These are phyloP conservation scores for Diutina mesorugosa DNA, from an alignment of 1,139 yeast genomes.

Conservation along the genomic window DNA sequence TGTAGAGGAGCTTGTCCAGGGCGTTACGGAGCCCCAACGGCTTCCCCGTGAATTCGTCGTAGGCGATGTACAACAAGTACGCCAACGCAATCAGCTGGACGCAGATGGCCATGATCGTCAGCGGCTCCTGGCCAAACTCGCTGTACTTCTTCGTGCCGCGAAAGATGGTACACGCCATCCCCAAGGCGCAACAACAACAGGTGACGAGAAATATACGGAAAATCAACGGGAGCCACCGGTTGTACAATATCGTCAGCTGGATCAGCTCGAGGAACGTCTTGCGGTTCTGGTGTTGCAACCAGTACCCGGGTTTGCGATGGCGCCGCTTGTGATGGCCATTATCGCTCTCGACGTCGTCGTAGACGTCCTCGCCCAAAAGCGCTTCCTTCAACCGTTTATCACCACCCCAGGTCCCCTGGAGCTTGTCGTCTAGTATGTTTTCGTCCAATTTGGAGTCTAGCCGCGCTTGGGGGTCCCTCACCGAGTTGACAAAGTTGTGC, in stretches of 20 bases:
- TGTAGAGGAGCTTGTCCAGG: constrained; percentile 62
- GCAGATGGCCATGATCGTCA: constrained; percentile 83
- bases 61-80: constrained; percentile 70
- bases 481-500: constrained; percentile 23
- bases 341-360: constrained; percentile 17
- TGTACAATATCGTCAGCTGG: constrained; percentile 47
- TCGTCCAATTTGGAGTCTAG: constrained; percentile 17
- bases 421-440: constrained; percentile 9
- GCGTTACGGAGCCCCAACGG: constrained; percentile 87
- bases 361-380: constrained; percentile 22
- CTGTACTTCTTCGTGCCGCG: constrained; percentile 18
- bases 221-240: constrained; percentile 44
- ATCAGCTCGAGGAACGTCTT: constrained; percentile 55
- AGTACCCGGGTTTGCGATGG: constrained; percentile 38
- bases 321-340: constrained; percentile 7
- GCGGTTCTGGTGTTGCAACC: constrained; percentile 52
- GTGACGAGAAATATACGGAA: constrained; percentile 30
- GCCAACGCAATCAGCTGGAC: constrained; percentile 72
- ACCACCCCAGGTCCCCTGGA: constrained; percentile 54
- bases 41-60: constrained; percentile 84
- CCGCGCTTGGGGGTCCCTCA: constrained; percentile 24
- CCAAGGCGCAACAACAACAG: constrained; percentile 51
- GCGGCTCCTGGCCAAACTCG: constrained; percentile 63
- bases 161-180: constrained; percentile 33
- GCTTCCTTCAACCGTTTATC: constrained; percentile 47